Evolutionary conservation across 2,329 filamentous ascomycete genomes (phyloP).

Genomic region (Thelonectria olida): DNA sequence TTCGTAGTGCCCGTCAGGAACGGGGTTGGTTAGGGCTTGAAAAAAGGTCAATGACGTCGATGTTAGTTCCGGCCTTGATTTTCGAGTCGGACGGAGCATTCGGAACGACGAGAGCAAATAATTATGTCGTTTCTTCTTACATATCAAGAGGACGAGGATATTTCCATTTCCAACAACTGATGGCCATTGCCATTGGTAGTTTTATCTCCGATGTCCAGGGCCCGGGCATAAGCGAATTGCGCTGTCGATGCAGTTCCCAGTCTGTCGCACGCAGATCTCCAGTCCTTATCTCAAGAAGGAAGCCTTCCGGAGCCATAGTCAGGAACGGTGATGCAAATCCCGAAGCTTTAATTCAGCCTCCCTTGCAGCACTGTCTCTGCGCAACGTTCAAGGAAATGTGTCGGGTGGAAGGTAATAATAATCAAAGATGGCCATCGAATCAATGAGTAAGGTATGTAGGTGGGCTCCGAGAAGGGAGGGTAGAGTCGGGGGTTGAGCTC

Average conservation of each 20-base stretch:
- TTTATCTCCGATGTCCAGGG: constrained; percentile 32
- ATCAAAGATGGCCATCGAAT: no score
- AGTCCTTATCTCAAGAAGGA: constrained; percentile 33
- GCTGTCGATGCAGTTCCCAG: constrained; percentile 1
- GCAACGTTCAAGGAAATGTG: not conserved
- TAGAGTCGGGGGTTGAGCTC: not conserved
- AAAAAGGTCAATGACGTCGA: constrained; percentile 32
- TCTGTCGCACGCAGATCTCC: constrained; percentile 26
- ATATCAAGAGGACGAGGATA: no score
- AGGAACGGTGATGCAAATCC: constrained; percentile 36
- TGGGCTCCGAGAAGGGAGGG: no score
- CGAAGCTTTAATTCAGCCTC: constrained; percentile 25
- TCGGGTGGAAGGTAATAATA: no score
- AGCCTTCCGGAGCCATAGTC: constrained; percentile 34
- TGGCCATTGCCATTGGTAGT: constrained; percentile 32
- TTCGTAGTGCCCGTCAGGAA: not conserved
- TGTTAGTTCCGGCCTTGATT: not conserved
- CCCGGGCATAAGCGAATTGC: constrained; percentile 6
- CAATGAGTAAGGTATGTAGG: no score
- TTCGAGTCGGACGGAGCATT: not conserved
- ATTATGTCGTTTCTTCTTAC: no score
- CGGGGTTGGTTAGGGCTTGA: not conserved
- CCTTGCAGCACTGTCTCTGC: not conserved
- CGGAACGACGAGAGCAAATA: no score
- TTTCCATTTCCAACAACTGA: not conserved